These are phyloP conservation scores for Taphrina flavorubra DNA, from an alignment of 1,139 yeast species.

Conservation along the genomic window DNA sequence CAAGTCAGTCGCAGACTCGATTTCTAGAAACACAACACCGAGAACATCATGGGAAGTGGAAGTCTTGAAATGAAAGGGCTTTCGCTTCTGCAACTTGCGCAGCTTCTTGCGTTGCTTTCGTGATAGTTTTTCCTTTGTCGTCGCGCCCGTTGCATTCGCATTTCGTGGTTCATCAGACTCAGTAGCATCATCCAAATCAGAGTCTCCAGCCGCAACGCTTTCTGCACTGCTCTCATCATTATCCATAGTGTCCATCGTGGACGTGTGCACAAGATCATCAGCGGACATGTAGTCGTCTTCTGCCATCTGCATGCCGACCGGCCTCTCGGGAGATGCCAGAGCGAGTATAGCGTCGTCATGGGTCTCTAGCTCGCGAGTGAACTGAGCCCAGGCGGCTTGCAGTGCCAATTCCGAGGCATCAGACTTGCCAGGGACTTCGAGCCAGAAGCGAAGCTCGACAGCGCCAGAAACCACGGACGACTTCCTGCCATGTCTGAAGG, in stretches of 20 bases:
- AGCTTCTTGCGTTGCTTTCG: conserved; percentile 21
- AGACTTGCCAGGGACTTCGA: conserved; percentile 51
- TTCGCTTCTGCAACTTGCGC: conserved; percentile 20
- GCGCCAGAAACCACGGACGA: conserved; percentile 66
- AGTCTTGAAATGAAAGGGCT: conserved; percentile 38
- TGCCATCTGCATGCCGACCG: conserved; percentile 36
- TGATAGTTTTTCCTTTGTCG: not conserved
- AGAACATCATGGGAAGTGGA: conserved; percentile 52
- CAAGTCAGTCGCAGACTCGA: conserved; percentile 70
- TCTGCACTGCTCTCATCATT: conserved; percentile 18
- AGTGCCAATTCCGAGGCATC: conserved; percentile 43
- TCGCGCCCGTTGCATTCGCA: not conserved
- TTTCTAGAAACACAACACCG: conserved; percentile 80
- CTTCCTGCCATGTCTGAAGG: conserved; percentile 54
- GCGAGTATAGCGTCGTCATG: conserved; percentile 15
- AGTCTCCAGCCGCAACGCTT: conserved; percentile 15
- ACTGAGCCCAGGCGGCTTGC: conserved; percentile 44
- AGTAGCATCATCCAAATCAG: conserved; percentile 25
- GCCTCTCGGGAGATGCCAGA: conserved; percentile 24
- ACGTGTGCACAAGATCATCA: conserved; percentile 14
- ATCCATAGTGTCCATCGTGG: not conserved
- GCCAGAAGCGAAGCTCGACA: conserved; percentile 59
- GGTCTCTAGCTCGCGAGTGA: conserved; percentile 44
- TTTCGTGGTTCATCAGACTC: conserved; percentile 5
- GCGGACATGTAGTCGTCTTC: conserved; percentile 25